Percentiles rank a stretch among this genome's conserved stretches.
These are phyloP conservation scores for Cardamine resedifolia DNA, from an alignment of 345 rosid genomes.

Conservation along the genomic window DNA sequence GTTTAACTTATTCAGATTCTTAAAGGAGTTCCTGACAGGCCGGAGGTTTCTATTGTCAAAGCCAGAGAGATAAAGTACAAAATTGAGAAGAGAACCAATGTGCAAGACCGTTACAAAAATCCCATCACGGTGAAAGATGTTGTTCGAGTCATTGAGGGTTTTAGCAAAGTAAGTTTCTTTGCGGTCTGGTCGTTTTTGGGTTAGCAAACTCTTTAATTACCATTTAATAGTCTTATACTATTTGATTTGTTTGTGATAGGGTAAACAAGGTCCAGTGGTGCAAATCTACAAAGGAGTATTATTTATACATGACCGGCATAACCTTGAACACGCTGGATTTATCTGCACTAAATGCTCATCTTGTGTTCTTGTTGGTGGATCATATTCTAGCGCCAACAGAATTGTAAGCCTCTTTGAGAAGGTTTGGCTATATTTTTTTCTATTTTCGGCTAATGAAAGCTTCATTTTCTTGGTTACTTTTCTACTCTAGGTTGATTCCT, in stretches of 20 bases:
- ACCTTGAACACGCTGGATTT: slow-evolving; percentile 84
- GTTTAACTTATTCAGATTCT: slow-evolving; percentile 48
- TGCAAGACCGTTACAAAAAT: slow-evolving; percentile 64
- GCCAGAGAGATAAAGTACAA: slow-evolving; percentile 82
- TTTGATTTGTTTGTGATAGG: slow-evolving; percentile 43
- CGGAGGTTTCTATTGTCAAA: slow-evolving; percentile 64
- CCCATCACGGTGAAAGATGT: slow-evolving; percentile 69
- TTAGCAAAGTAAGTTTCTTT: slow-evolving; percentile 62
- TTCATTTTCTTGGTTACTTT: background rate
- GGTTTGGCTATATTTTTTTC: background rate
- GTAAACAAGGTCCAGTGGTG: slow-evolving; percentile 86
- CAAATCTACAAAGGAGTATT: slow-evolving; percentile 68
- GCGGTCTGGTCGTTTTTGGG: background rate
- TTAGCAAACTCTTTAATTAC: slow-evolving; percentile 1
- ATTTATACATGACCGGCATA: slow-evolving; percentile 78
- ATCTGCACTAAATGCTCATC: slow-evolving; percentile 71
- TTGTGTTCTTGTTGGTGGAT: slow-evolving; percentile 73
- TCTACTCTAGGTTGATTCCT: slow-evolving; percentile 53
- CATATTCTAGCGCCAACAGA: slow-evolving; percentile 55
- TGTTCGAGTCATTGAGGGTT: slow-evolving; percentile 75
- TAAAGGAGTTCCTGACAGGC: slow-evolving; percentile 84
- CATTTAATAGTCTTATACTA: background rate
- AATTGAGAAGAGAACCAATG: slow-evolving; percentile 61
- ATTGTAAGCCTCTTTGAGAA: slow-evolving; percentile 46
- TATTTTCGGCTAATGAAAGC: background rate